These are phyloP conservation scores for Syncephalastrum sp. DNA, from an alignment of 371 early-diverging fungal species.

Conservation along the genomic window DNA sequence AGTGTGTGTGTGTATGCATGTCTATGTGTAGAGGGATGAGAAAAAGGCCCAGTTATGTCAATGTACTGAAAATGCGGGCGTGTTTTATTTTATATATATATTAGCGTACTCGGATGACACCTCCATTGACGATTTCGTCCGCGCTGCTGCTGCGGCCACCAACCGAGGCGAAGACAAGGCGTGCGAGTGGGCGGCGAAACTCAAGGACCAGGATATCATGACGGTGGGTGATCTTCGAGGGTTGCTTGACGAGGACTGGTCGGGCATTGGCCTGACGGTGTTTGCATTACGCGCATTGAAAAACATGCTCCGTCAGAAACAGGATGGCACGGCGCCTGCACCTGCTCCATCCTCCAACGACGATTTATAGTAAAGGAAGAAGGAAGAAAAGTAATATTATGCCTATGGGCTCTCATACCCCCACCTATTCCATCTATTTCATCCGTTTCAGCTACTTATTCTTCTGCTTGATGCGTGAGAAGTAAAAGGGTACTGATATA, in stretches of 20 bases:
- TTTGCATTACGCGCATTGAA: conserved; percentile 86
- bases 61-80: too few species aligned
- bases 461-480: too few species aligned
- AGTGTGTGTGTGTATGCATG: neutral
- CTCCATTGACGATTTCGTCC: conserved; percentile 69
- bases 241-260: conserved; percentile 79
- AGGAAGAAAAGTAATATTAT: conserved; percentile 1
- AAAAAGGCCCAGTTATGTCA: too few species aligned
- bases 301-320: conserved; percentile 53
- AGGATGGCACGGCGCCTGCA: neutral
- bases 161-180: conserved; percentile 74
- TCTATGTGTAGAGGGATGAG: too few species aligned
- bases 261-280: conserved; percentile 75
- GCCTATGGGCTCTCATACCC: neutral
- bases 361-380: neutral
- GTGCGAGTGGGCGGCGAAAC: conserved; percentile 68
- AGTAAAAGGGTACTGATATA: too few species aligned
- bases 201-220: conserved; percentile 77
- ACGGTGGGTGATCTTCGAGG: conserved; percentile 79
- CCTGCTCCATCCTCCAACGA: neutral
- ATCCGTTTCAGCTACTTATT: too few species aligned
- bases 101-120: conserved; percentile 60
- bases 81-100: too few species aligned
- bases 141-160: conserved; percentile 62
- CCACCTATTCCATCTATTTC: too few species aligned